A percentile compares a stretch with the other conserved stretches of the same genome.
phyloP scores from a whole-genome alignment of 768 basidiomycete genomes.

The Russula brevipes region DNA sequence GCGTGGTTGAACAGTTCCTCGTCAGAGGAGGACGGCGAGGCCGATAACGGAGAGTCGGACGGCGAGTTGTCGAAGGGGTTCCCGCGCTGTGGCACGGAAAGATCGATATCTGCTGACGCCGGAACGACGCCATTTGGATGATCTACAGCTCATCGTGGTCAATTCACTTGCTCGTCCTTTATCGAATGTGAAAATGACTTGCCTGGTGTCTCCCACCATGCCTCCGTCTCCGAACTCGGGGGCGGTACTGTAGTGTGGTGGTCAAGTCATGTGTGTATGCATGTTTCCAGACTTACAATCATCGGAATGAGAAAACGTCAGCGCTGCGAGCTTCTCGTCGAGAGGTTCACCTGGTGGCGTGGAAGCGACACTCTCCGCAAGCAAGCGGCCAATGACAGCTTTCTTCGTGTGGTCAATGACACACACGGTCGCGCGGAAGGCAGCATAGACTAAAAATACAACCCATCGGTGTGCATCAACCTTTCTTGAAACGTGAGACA shows the following conservation, averaged over 20 bases:
- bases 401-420: slow-evolving; percentile 76
- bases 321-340: slow-evolving; percentile 61
- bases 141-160: slow-evolving; percentile 34
- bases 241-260: slow-evolving; percentile 57
- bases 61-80: slow-evolving; percentile 81
- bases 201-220: slow-evolving; percentile 82
- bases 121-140: slow-evolving; percentile 54
- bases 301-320: slow-evolving; percentile 45
- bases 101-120: slow-evolving; percentile 35
- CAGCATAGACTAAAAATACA: slow-evolving; percentile 60
- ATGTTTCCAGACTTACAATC: slow-evolving; percentile 38
- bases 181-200: slow-evolving; percentile 16
- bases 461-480: neutral
- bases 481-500: slow-evolving; percentile 6
- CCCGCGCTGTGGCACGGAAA: slow-evolving; percentile 24
- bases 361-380: slow-evolving; percentile 60
- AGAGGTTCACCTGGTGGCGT: slow-evolving; percentile 62
- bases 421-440: slow-evolving; percentile 74
- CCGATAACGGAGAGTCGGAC: slow-evolving; percentile 57
- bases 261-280: neutral
- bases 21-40: slow-evolving; percentile 77
- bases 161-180: neutral
- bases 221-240: slow-evolving; percentile 69
- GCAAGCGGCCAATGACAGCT: slow-evolving; percentile 57
- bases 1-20: slow-evolving; percentile 77